Evolutionary conservation across 2,329 filamentous ascomycete genomes (phyloP), one percentile per base, ranked within the genome.

Genomic region (Esteya vermicola): DNA sequence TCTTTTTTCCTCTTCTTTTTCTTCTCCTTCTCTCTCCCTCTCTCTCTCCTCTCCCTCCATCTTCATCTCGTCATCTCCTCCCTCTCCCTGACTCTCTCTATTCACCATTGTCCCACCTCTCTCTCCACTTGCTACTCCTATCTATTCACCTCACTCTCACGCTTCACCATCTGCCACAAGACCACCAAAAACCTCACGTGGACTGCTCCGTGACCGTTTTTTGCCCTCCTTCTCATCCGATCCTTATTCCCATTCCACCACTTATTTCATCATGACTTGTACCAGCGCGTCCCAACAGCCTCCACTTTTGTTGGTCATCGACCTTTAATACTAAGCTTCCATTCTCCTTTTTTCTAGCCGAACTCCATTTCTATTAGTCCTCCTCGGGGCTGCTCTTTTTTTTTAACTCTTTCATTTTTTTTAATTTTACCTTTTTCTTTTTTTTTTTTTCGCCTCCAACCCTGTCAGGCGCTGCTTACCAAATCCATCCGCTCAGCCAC

Each of bases 261-360:
- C n/a, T 10, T 14, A 27, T 34, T n/a, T 33, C 38, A 35, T 21
- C 34, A 43, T 43, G 41, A 43, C 25, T 39, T 33, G 22, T 14
- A 36, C 23, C 41, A 16, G 36, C 41, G 26, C 32, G 16, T 27
- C 22, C 12, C 33, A 37, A 13, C 41, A 19, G 18, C 28, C 26
- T 31, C 36, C 27, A 23, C 32, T 43, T 33, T 40, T 25, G n/a
- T 35, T 36, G 33, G 33, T 34, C 32, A n/a, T 23, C 35, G 28
- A 34, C 28, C 36, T 40, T 34, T 43, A 36, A 40, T 38, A 40
- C 21, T 42, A 37, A 41, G 25, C 16, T 16, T 39, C 16, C 18
- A 12, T 31, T 34, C 16, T 40, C 38, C 25, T 23, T 40, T 25
- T 35, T 25, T 26, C 32, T 36, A 33, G 39, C 13, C 39, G 19